phyloP scores from a whole-genome alignment of 306 rosid genomes.

The Inga laurina region DNA sequence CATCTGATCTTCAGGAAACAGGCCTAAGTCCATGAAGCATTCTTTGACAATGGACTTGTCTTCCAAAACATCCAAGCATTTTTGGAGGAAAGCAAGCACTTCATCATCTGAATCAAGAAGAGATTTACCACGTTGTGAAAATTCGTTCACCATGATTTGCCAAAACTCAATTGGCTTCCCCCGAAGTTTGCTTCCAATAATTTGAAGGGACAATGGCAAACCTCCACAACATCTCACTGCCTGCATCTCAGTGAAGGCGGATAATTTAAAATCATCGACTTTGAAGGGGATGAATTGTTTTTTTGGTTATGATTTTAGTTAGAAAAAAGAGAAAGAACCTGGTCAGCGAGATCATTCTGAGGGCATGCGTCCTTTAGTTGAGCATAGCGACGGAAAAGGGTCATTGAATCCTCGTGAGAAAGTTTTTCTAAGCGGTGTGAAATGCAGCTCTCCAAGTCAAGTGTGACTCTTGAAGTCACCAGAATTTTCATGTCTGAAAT shows the following conservation, averaged over 20 bases:
- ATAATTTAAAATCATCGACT: neutral
- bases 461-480: conserved; percentile 68
- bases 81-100: conserved; percentile 50
- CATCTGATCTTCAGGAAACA: conserved; percentile 70
- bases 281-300: neutral
- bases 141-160: conserved; percentile 36
- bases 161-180: conserved; percentile 44
- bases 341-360: conserved; percentile 29
- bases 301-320: neutral
- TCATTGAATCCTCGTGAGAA: conserved; percentile 40
- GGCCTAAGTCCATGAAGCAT: conserved; percentile 72
- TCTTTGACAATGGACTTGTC: conserved; percentile 39
- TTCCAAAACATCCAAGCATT: conserved; percentile 56
- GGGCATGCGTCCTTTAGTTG: conserved; percentile 21
- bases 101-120: conserved; percentile 37
- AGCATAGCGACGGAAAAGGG: conserved; percentile 58
- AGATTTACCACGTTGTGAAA: conserved; percentile 40
- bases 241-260: conserved; percentile 44
- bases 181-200: conserved; percentile 55
- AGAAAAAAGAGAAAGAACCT: conserved; percentile 38
- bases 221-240: conserved; percentile 56
- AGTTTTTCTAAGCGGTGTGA: conserved; percentile 36
- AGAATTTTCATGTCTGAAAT: conserved; percentile 52
- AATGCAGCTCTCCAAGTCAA: conserved; percentile 42
- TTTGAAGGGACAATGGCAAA: conserved; percentile 58